phyloP scores from a whole-genome alignment of 805 yeast species.

The Yamadazyma kitorensis region DNA sequence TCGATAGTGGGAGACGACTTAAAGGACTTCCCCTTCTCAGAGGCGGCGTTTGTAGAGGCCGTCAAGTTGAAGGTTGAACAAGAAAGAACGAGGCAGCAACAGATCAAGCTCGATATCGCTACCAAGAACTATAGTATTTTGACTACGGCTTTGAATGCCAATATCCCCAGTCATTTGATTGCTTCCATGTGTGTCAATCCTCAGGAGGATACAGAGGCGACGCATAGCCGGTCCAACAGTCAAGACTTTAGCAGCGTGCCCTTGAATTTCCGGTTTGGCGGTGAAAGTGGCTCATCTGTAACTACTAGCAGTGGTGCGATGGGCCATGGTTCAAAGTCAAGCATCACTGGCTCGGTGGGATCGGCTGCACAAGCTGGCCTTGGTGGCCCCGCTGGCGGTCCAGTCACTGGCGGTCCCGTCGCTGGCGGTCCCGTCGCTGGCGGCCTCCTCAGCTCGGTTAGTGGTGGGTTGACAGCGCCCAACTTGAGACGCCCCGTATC shows the following conservation, averaged over 20 bases:
- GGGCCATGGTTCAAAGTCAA: too few relatives aligned
- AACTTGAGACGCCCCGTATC: conserved; percentile 46
- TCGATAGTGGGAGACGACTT: conserved; percentile 53
- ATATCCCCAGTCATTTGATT: conserved; percentile 62
- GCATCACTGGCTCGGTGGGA: too few relatives aligned
- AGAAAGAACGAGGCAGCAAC: conserved; percentile 81
- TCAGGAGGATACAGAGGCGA: background rate
- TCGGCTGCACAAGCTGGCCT: too few relatives aligned
- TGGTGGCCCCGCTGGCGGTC: too few relatives aligned
- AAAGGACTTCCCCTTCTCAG: conserved; percentile 53
- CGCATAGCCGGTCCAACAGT: conserved; percentile 6
- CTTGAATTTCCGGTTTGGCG: conserved; percentile 35
- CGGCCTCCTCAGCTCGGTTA: conserved; percentile 9
- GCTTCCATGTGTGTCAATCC: conserved; percentile 52
- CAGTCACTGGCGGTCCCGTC: too few relatives aligned
- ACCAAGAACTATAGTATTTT: conserved; percentile 60
- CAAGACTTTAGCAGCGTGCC: conserved; percentile 21
- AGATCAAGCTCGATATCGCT: conserved; percentile 61
- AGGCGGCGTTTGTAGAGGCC: conserved; percentile 56
- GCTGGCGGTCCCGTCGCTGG: too few relatives aligned
- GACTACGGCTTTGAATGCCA: conserved; percentile 55
- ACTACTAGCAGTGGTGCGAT: too few relatives aligned
- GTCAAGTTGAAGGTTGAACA: conserved; percentile 64
- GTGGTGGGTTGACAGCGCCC: conserved; percentile 6
- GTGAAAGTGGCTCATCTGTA: too few relatives aligned